A percentile compares a stretch with the other conserved stretches of the same genome.
phyloP scores from a whole-genome alignment of 1,284 basidiomycete genomes.

The Pseudozyma tsukubaensis region DNA sequence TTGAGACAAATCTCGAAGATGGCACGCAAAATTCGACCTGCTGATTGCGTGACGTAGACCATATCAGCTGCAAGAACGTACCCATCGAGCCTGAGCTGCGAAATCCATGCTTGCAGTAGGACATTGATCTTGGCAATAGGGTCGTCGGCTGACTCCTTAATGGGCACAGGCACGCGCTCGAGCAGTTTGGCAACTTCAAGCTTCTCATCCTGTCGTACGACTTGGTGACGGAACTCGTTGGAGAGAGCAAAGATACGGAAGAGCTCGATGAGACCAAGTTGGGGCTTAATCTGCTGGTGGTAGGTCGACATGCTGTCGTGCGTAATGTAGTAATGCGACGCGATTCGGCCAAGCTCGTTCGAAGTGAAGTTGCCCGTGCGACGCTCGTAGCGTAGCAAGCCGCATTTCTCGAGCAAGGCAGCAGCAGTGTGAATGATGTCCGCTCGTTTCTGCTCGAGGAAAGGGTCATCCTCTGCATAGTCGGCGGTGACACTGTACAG shows the following conservation, averaged over 20 bases:
- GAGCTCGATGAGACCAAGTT: constrained; percentile 88
- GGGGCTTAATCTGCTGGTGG: constrained; percentile 90
- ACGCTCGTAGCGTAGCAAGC: constrained; percentile 92
- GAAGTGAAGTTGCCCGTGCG: constrained; percentile 82
- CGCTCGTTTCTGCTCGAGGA: constrained; percentile 89
- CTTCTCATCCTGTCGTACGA: constrained; percentile 75
- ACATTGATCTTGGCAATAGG: constrained; percentile 98
- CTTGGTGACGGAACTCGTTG: constrained; percentile 92
- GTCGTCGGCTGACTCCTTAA: constrained; percentile 96
- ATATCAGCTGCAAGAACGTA: constrained; percentile 98
- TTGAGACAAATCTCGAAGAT: constrained; percentile 99
- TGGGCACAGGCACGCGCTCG: constrained; percentile 94
- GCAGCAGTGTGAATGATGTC: constrained; percentile 96
- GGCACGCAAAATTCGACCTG: constrained; percentile 84
- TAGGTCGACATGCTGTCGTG: constrained; percentile 96
- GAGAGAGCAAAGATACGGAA: constrained; percentile 96
- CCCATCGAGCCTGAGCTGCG: constrained; percentile 91
- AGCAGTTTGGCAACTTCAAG: constrained; percentile 87
- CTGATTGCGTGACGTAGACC: constrained; percentile 79
- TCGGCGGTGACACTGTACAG: constrained; percentile 91
- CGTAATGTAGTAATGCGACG: constrained; percentile 95
- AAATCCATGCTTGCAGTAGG: constrained; percentile 93
- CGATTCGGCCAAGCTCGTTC: constrained; percentile 82
- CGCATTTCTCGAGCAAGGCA: constrained; percentile 91
- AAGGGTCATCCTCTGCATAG: constrained; percentile 86